Conservation (phyloP, 2,329 filamentous ascomycete species). For the Amesomyces nigricolor region DNA sequence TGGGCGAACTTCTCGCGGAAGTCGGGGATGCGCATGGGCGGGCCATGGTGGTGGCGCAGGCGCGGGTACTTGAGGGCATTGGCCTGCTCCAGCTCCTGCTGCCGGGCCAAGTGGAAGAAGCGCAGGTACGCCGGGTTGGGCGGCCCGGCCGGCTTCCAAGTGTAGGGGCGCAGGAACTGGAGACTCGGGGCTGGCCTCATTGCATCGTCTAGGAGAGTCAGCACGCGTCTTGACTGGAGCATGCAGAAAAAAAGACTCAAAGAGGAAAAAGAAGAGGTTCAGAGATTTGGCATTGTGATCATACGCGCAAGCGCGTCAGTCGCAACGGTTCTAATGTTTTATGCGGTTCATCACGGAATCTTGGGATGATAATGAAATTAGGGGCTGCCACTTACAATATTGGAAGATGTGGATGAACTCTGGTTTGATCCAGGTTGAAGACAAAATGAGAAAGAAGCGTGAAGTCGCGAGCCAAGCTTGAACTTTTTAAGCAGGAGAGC, state of each 20-base stretch:
- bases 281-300: slow-evolving; percentile 49
- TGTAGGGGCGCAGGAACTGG: slow-evolving; percentile 52
- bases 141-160: slow-evolving; percentile 35
- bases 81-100: slow-evolving; percentile 44
- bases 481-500: slow-evolving; percentile 1
- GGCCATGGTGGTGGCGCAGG: slow-evolving; percentile 31
- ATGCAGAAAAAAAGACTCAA: neutral
- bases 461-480: neutral
- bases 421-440: neutral
- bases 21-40: slow-evolving; percentile 34
- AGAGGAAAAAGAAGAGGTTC: slow-evolving; percentile 18
- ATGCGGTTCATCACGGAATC: slow-evolving; percentile 45
- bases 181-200: slow-evolving; percentile 42
- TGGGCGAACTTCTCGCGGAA: slow-evolving; percentile 35
- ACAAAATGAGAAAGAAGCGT: neutral
- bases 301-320: slow-evolving; percentile 49
- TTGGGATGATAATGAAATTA: neutral
- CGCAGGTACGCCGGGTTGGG: slow-evolving; percentile 40
- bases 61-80: slow-evolving; percentile 53
- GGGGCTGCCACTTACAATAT: neutral
- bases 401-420: neutral
- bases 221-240: slow-evolving; percentile 3
- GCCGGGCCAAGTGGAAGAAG: slow-evolving; percentile 42
- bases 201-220: slow-evolving; percentile 26
- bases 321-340: slow-evolving; percentile 52